Base-by-base conservation (phyloP, 352 stramenopile genomes). In the Plasmopara halstedii region DNA sequence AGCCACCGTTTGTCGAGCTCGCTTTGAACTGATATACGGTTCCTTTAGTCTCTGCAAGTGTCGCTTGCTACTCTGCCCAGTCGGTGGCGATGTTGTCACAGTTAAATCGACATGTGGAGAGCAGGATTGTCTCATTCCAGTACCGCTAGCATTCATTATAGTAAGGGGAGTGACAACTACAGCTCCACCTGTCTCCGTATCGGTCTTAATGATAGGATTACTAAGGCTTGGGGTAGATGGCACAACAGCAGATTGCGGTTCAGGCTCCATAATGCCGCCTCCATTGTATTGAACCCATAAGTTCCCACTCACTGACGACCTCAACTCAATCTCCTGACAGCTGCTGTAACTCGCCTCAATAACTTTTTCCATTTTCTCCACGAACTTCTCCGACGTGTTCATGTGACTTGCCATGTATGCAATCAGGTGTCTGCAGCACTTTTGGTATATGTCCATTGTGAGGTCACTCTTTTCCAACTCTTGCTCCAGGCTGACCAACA, bases 351-450 rank as follows among this genome's bases (percentile, higher is more conserved):
- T 84, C 8, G 69, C 67, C 23, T 69, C 41, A 21, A 86, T 80
- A 21, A 86, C 50, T 26, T 63, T 61, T 22, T 84, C 71, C 74
- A 86, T 86, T 34, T 86, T 56, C 53, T 70, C 40, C 14, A 47
- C 31, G 46, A 86, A 86, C 31, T 65, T 56, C 13, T 48, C 45
- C 29, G 69, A 81, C 14, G 71, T 84, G 11, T 58, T 38, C 71
- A 86, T 82, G 40, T 83, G 69, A 1, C 18, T 53, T 6, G 40
- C 45, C 41, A 86, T 77, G 36, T 78, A 86, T 13, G 41, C 14
- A 17, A 81, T 55, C 33, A 86, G 41, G 23, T 59, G 64, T 37
- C 58, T 38, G 58, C 74, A 86, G 59, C 65, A 79, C 14, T 42
- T 59, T 29, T 61, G 54, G 51, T 77, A 80, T 0, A 55, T 46